phyloP scores from a whole-genome alignment of 2,329 filamentous ascomycete species.

The Basipetospora sp. region DNA sequence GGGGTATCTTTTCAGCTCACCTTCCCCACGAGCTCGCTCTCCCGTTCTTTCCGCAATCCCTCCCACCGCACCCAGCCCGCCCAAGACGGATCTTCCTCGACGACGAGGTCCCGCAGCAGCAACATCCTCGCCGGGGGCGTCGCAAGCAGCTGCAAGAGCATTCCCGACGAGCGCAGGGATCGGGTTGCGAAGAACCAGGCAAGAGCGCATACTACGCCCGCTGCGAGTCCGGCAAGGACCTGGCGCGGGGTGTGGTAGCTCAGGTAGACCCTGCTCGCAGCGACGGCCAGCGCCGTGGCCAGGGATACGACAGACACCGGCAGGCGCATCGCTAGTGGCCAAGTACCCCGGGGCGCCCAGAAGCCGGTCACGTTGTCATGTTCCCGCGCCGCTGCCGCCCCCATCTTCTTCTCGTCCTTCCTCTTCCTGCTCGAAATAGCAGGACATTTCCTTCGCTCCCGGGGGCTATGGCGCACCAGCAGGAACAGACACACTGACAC shows the following conservation, averaged over 20 bases:
- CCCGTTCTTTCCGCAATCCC: slow-evolving; percentile 21
- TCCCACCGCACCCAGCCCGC: slow-evolving; percentile 93
- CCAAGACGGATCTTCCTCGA: slow-evolving; percentile 78
- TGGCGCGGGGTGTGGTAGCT: slow-evolving; percentile 84
- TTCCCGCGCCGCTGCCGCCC: background rate
- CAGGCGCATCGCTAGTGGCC: slow-evolving; percentile 46
- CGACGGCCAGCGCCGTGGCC: slow-evolving; percentile 51
- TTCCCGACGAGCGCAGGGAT: slow-evolving; percentile 50
- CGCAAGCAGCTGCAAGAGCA: slow-evolving; percentile 59
- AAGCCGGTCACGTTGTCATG: background rate
- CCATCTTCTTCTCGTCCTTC: slow-evolving; percentile 2
- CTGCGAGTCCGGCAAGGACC: slow-evolving; percentile 63
- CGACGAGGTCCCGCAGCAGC: slow-evolving; percentile 66
- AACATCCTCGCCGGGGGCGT: slow-evolving; percentile 48
- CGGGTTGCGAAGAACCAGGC: slow-evolving; percentile 66
- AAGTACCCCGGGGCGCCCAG: slow-evolving; percentile 12
- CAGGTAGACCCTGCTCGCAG: slow-evolving; percentile 74
- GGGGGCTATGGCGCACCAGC: slow-evolving; percentile 59
- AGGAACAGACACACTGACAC: slow-evolving; percentile 74
- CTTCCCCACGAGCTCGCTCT: background rate
- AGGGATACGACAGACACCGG: slow-evolving; percentile 40
- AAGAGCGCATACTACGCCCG: slow-evolving; percentile 56
- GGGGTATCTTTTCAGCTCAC: too few species aligned
- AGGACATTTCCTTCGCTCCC: slow-evolving; percentile 17
- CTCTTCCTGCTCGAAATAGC: too few species aligned